Conservation (phyloP, 2,329 filamentous ascomycete species). For the Penicillium sp. region DNA sequence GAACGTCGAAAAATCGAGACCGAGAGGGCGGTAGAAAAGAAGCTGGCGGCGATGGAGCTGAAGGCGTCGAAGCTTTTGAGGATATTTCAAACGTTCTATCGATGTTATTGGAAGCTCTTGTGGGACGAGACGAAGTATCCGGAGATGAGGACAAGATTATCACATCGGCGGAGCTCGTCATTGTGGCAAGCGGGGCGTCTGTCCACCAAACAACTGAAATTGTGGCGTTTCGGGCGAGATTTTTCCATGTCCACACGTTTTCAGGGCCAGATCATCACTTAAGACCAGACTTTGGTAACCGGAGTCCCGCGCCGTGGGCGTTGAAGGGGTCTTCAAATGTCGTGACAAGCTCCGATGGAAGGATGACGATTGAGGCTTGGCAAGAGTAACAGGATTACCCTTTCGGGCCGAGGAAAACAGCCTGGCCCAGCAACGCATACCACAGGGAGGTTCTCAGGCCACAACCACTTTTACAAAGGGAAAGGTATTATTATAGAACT, state of each 20-base stretch:
- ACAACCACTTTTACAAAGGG: neutral
- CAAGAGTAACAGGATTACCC: conserved; percentile 36
- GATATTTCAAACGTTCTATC: conserved; percentile 18
- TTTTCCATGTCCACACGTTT: neutral
- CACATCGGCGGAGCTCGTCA: conserved; percentile 40
- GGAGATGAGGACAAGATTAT: conserved; percentile 47
- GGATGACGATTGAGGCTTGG: conserved; percentile 32
- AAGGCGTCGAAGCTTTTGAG: conserved; percentile 26
- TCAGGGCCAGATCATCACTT: neutral
- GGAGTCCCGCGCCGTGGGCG: neutral
- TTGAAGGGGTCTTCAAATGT: neutral
- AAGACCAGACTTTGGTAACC: neutral
- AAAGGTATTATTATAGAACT: neutral
- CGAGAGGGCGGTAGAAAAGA: conserved; percentile 24
- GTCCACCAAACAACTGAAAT: neutral
- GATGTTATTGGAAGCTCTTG: conserved; percentile 23
- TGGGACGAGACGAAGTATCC: conserved; percentile 35
- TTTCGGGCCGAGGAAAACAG: conserved; percentile 24
- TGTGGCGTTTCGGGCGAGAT: neutral
- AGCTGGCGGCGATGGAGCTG: conserved; percentile 30
- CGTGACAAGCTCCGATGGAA: neutral
- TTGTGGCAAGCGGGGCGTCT: conserved; percentile 29
- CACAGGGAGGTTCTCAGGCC: conserved; percentile 3
- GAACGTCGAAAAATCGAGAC: conserved; percentile 30
- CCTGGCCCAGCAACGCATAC: conserved; percentile 38